phyloP scores from a whole-genome alignment of 1,139 yeast genomes.

The Zygosaccharomyces pseudobailii region DNA sequence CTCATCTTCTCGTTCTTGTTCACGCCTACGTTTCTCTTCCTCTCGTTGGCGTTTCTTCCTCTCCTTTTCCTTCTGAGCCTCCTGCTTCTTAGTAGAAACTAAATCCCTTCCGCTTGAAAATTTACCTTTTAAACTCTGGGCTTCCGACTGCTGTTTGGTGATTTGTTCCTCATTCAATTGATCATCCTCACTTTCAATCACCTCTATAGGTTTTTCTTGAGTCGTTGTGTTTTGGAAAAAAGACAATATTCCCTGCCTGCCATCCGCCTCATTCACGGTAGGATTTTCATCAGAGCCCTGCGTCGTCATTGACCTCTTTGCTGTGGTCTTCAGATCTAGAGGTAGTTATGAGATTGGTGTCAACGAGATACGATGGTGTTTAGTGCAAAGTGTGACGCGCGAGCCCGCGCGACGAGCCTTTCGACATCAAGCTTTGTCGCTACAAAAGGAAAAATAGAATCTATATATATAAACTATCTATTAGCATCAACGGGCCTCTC shows the following conservation, averaged over 20 bases:
- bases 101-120: conserved; percentile 13
- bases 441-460: conserved; percentile 1
- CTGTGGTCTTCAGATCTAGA: too few species aligned
- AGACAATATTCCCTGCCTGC: conserved; percentile 19
- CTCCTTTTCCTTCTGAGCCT: conserved; percentile 24
- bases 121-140: conserved; percentile 8
- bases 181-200: conserved; percentile 2
- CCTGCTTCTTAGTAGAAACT: conserved; percentile 16
- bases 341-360: not conserved
- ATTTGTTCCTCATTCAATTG: not conserved
- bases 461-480: not conserved
- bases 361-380: not conserved
- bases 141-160: not conserved
- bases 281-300: not conserved
- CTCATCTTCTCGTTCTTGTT: conserved; percentile 28
- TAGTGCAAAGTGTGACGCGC: not conserved
- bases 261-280: conserved; percentile 3
- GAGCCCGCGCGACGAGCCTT: not conserved
- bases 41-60: conserved; percentile 30
- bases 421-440: not conserved
- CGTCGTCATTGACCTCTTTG: not conserved
- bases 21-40: conserved; percentile 22
- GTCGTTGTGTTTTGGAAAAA: conserved; percentile 18
- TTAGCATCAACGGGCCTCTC: conserved; percentile 1
- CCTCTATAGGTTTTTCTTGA: not conserved